Percentiles rank a stretch among this genome's conserved stretches.
These are phyloP conservation scores for Datisca glomerata DNA, from an alignment of 306 rosid species.

Conservation along the genomic window DNA sequence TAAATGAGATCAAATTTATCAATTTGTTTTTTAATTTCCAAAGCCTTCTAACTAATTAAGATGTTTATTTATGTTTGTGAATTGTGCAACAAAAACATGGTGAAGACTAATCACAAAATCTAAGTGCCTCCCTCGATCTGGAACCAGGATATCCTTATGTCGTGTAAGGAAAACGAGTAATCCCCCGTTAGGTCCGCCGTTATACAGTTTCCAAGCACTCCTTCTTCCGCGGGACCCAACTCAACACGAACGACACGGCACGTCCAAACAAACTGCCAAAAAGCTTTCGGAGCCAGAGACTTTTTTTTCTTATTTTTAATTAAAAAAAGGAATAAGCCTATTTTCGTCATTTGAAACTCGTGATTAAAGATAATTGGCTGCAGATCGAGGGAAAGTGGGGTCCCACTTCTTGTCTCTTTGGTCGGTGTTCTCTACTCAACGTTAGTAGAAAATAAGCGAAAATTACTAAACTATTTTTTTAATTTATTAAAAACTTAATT, in stretches of 20 bases:
- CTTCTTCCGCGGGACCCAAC: neutral
- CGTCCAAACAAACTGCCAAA: neutral
- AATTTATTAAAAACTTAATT: neutral
- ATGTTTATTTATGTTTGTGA: too few relatives aligned
- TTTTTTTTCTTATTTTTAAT: neutral
- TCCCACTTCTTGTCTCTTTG: conserved; percentile 19
- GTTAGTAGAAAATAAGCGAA: neutral
- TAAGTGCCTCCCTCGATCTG: too few relatives aligned
- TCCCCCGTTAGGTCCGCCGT: neutral
- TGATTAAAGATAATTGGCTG: conserved; percentile 27
- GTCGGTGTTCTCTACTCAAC: neutral
- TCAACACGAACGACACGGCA: neutral
- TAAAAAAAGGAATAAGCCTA: neutral
- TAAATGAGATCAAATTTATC: too few relatives aligned
- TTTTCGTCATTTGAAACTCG: conserved; percentile 14
- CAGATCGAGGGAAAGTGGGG: conserved; percentile 16
- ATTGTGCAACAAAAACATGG: too few relatives aligned
- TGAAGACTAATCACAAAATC: too few relatives aligned
- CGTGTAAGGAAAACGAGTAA: too few relatives aligned
- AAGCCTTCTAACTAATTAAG: too few relatives aligned
- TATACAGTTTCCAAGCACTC: neutral
- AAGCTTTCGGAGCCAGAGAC: neutral
- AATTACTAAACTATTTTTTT: neutral
- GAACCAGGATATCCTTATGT: too few relatives aligned
- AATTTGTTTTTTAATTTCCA: too few relatives aligned